Conservation (phyloP, 1,284 basidiomycete genomes). For the Melampsora larici-populina region DNA sequence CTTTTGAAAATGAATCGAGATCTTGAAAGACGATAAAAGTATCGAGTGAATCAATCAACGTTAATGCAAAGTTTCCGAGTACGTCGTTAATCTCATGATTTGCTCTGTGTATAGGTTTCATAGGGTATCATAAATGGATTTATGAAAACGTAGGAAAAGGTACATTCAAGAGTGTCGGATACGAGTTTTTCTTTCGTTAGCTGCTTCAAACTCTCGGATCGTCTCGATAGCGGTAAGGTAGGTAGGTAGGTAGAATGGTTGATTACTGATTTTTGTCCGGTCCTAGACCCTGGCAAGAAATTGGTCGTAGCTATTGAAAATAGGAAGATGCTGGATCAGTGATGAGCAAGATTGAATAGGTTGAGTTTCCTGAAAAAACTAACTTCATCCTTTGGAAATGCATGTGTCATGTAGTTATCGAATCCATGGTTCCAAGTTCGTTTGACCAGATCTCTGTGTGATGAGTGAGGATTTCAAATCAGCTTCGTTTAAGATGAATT, state of each 20-base stretch:
- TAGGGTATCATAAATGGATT: slow-evolving; percentile 20
- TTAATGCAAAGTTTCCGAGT: slow-evolving; percentile 77
- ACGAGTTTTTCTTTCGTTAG: background rate
- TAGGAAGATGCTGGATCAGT: slow-evolving; percentile 20
- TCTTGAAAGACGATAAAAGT: slow-evolving; percentile 75
- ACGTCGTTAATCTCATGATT: too few relatives aligned
- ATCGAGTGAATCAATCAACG: slow-evolving; percentile 75
- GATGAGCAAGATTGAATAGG: slow-evolving; percentile 17
- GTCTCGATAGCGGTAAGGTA: too few relatives aligned
- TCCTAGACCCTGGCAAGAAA: slow-evolving; percentile 21
- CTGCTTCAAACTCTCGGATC: background rate
- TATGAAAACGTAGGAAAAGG: too few relatives aligned
- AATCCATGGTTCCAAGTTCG: slow-evolving; percentile 79
- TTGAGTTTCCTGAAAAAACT: slow-evolving; percentile 52
- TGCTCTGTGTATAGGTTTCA: slow-evolving; percentile 36
- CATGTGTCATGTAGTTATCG: slow-evolving; percentile 68
- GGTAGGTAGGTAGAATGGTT: background rate
- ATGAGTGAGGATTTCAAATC: background rate
- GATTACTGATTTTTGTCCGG: background rate
- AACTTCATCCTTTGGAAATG: slow-evolving; percentile 61
- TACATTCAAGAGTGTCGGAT: background rate
- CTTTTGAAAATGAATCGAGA: slow-evolving; percentile 67
- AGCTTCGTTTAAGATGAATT: background rate
- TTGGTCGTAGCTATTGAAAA: slow-evolving; percentile 30
- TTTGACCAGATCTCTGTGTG: slow-evolving; percentile 64